Percentiles rank a stretch among this genome's conserved stretches.
Conservation (phyloP, 1,284 basidiomycete genomes). For the Sparassis latifolia region DNA sequence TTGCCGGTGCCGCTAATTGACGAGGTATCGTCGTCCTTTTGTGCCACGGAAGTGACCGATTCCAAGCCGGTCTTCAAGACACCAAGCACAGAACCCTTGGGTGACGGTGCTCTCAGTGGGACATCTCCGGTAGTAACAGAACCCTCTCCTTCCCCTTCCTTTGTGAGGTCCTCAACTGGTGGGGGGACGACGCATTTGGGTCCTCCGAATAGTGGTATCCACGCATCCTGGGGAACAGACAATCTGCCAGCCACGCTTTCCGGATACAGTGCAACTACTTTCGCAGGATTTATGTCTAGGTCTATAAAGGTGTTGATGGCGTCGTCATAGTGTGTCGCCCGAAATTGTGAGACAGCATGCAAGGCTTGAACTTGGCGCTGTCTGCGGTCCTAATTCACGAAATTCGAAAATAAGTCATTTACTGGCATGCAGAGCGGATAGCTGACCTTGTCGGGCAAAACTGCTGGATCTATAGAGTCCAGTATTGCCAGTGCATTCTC, state of each 20-base stretch:
- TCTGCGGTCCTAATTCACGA: conserved; percentile 41
- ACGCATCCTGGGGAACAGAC: conserved; percentile 60
- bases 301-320: conserved; percentile 88
- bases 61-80: conserved; percentile 49
- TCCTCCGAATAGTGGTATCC: conserved; percentile 87
- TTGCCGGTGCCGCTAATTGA: conserved; percentile 34
- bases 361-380: conserved; percentile 57
- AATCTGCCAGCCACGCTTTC: conserved; percentile 77
- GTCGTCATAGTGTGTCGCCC: conserved; percentile 56
- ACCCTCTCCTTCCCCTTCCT: conserved; percentile 14
- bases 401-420: background rate
- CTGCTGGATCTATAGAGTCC: conserved; percentile 58
- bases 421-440: background rate
- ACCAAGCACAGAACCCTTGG: conserved; percentile 43
- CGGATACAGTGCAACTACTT: conserved; percentile 89
- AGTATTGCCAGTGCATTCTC: conserved; percentile 79
- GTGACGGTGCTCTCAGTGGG: conserved; percentile 29
- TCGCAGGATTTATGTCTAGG: conserved; percentile 88
- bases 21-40: conserved; percentile 49
- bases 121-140: conserved; percentile 12
- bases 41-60: conserved; percentile 34
- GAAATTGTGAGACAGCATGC: conserved; percentile 76
- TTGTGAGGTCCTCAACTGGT: conserved; percentile 17
- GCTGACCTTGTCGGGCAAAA: conserved; percentile 63
- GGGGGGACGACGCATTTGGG: conserved; percentile 4